Conservation (phyloP, 2,329 filamentous ascomycete species). For the Fusarium continuum region DNA sequence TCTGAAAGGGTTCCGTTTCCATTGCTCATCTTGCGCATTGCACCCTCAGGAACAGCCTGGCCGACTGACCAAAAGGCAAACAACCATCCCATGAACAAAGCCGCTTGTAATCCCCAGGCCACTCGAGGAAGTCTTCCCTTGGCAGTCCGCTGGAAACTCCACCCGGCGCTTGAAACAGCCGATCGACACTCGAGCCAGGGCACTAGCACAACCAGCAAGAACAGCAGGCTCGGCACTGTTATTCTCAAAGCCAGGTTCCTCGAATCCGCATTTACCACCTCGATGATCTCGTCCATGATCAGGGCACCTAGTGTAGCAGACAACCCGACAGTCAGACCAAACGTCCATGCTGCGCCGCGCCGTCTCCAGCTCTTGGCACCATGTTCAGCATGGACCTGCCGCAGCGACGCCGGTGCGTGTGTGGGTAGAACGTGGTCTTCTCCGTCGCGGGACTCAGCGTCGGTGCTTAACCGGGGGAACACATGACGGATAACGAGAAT, state of each 20-base stretch:
- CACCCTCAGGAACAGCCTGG: conserved; percentile 62
- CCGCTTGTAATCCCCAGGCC: conserved; percentile 70
- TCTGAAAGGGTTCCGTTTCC: conserved; percentile 48
- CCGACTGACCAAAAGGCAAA: conserved; percentile 81
- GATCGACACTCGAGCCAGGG: conserved; percentile 82
- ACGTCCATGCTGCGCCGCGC: conserved; percentile 69
- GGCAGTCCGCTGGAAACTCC: conserved; percentile 67
- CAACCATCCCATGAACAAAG: conserved; percentile 74
- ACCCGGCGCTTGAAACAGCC: conserved; percentile 65
- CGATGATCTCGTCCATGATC: conserved; percentile 85
- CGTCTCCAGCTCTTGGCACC: conserved; percentile 61
- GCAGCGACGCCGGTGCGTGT: conserved; percentile 67
- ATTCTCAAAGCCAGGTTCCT: conserved; percentile 73
- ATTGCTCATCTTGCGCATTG: conserved; percentile 38
- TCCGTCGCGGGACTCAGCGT: conserved; percentile 60
- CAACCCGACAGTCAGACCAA: conserved; percentile 79
- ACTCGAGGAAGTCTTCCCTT: conserved; percentile 65
- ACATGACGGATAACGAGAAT: conserved; percentile 72
- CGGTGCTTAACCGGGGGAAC: conserved; percentile 75
- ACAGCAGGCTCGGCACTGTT: conserved; percentile 75
- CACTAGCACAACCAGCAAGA: conserved; percentile 77
- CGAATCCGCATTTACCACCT: conserved; percentile 73
- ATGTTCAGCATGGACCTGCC: conserved; percentile 68
- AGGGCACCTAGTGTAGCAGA: conserved; percentile 81
- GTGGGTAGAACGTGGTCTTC: conserved; percentile 70